Evolutionary conservation across 2,329 filamentous ascomycete species (phyloP).

Genomic region (Nigrospora osmanthi): DNA sequence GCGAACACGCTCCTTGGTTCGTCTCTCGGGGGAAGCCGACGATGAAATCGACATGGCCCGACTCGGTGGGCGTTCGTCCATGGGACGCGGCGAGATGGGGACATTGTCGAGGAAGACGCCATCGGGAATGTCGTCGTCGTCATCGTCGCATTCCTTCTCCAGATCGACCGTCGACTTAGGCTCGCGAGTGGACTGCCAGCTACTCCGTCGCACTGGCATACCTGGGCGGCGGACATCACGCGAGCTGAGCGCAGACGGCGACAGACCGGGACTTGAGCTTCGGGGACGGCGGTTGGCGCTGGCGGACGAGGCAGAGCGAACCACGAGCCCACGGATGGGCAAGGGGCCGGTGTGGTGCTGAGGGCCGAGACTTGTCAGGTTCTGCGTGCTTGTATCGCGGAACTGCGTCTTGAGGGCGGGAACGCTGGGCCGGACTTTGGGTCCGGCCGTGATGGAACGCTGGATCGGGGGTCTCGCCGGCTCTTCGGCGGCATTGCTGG

Average conservation of each 20-base stretch:
- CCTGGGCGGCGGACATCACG: slow-evolving; percentile 20
- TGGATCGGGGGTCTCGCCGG: slow-evolving; percentile 18
- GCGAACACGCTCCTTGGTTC: slow-evolving; percentile 40
- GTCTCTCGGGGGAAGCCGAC: slow-evolving; percentile 44
- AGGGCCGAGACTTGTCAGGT: slow-evolving; percentile 19
- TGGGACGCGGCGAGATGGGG: slow-evolving; percentile 67
- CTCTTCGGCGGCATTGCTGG: slow-evolving; percentile 17
- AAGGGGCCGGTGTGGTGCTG: slow-evolving; percentile 20
- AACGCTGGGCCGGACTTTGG: slow-evolving; percentile 32
- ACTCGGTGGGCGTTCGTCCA: slow-evolving; percentile 46
- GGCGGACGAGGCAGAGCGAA: slow-evolving; percentile 31
- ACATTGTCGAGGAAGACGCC: slow-evolving; percentile 76
- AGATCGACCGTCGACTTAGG: slow-evolving; percentile 63
- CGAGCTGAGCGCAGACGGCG: slow-evolving; percentile 29
- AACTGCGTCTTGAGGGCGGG: slow-evolving; percentile 38
- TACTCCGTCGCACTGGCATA: slow-evolving; percentile 46
- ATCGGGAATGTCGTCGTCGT: slow-evolving; percentile 72
- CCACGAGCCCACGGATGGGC: slow-evolving; percentile 24
- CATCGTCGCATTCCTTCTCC: slow-evolving; percentile 69
- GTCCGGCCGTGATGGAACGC: slow-evolving; percentile 20
- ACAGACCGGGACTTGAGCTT: slow-evolving; percentile 42
- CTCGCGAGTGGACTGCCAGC: slow-evolving; percentile 60
- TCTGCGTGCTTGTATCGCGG: slow-evolving; percentile 35
- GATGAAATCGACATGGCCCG: slow-evolving; percentile 43
- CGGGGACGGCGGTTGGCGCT: slow-evolving; percentile 32